Evolutionary conservation across 345 rosid genomes (phyloP).

Genomic region (Eucalyptus victrix): DNA sequence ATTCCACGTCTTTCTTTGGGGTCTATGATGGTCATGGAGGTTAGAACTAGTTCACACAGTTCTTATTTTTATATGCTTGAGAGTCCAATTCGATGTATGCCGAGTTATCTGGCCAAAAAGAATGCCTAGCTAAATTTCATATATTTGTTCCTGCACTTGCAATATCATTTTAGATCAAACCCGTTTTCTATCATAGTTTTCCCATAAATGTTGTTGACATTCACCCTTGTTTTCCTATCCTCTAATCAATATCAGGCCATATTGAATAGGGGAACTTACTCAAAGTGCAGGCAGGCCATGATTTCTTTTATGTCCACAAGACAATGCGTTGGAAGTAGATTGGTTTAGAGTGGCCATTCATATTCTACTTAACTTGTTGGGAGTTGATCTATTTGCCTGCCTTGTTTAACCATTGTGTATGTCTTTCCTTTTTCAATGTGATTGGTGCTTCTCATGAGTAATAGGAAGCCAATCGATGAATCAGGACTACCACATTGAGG

Average conservation of each 20-base stretch:
- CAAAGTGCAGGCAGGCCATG: not conserved
- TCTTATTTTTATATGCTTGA: not conserved
- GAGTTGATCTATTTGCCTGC: not conserved
- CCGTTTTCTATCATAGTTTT: not conserved
- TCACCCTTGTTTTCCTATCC: not conserved
- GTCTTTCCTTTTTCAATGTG: not conserved
- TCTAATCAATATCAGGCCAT: not conserved
- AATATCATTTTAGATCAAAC: not conserved
- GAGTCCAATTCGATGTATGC: not conserved
- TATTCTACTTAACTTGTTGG: not conserved
- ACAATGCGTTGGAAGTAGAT: not conserved
- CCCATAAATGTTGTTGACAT: not conserved
- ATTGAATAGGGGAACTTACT: not conserved
- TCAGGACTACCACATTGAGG: not conserved
- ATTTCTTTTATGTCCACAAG: not conserved
- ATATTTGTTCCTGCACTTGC: not conserved
- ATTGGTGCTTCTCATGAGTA: not conserved
- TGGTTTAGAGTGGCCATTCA: not conserved
- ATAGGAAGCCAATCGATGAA: not conserved
- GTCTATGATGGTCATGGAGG: conserved; percentile 99
- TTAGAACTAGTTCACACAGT: not conserved
- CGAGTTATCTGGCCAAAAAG: not conserved
- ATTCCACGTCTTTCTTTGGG: conserved; percentile 84
- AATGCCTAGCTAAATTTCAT: not conserved
- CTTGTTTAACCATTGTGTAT: not conserved